Conservation (phyloP, 2,329 filamentous ascomycete species). For the Onygenales sp. region DNA sequence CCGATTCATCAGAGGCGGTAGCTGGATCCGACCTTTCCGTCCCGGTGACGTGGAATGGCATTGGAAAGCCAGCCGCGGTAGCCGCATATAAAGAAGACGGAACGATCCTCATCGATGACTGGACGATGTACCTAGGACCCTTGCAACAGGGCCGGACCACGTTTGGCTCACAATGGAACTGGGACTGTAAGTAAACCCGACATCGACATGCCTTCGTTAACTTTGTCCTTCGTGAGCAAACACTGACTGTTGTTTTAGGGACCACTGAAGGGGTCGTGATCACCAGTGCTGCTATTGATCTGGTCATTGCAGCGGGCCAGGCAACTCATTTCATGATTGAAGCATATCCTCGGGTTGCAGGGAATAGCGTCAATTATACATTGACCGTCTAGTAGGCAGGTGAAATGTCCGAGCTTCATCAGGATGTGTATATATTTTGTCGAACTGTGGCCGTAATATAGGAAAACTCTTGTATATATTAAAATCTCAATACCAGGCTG, state of each 20-base stretch:
- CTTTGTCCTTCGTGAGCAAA: not conserved
- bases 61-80: constrained; percentile 42
- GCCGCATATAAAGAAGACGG: constrained; percentile 42
- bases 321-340: not conserved
- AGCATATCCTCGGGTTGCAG: not conserved
- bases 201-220: not conserved
- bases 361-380: not conserved
- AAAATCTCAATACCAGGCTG: too few species aligned
- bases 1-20: constrained; percentile 22
- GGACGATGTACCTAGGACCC: constrained; percentile 45
- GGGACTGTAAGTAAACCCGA: not conserved
- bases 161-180: not conserved
- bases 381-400: not conserved
- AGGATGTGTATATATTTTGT: too few species aligned
- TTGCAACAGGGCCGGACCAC: constrained; percentile 37
- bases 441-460: too few species aligned
- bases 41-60: constrained; percentile 44
- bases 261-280: not conserved
- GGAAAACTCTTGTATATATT: too few species aligned
- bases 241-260: not conserved
- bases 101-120: constrained; percentile 45
- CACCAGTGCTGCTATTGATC: not conserved
- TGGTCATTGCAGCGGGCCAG: not conserved
- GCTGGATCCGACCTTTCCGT: constrained; percentile 36
- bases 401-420: too few species aligned